Conservation (phyloP, 306 rosid species). For the Sindora glabra region DNA sequence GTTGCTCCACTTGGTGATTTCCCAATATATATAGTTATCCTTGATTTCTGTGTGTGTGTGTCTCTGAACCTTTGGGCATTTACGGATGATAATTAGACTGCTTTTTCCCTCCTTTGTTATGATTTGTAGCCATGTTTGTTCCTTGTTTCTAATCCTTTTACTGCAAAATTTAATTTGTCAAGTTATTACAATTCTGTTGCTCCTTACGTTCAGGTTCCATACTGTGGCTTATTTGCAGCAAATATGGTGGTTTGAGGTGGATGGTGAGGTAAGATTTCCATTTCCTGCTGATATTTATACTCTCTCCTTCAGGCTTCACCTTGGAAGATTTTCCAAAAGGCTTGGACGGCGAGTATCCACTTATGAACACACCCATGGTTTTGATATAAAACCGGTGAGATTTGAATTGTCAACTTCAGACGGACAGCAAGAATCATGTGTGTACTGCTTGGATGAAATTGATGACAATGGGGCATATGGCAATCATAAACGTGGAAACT, state of each 20-base stretch:
- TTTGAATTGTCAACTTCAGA: slow-evolving; percentile 61
- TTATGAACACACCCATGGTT: slow-evolving; percentile 79
- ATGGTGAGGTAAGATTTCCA: slow-evolving; percentile 66
- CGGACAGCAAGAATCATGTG: slow-evolving; percentile 59
- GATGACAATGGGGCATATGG: slow-evolving; percentile 42
- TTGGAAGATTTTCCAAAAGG: slow-evolving; percentile 62
- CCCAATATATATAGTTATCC: too few relatives aligned
- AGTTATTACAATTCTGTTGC: neutral
- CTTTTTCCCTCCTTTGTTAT: too few relatives aligned
- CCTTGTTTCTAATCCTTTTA: too few relatives aligned
- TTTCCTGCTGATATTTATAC: slow-evolving; percentile 81
- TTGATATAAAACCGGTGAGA: slow-evolving; percentile 69
- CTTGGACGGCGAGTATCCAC: slow-evolving; percentile 65
- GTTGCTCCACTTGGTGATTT: too few relatives aligned
- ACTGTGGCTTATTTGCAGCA: slow-evolving; percentile 82
- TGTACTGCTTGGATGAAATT: slow-evolving; percentile 60
- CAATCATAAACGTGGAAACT: slow-evolving; percentile 67
- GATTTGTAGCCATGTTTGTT: too few relatives aligned
- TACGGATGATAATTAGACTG: too few relatives aligned
- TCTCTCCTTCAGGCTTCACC: slow-evolving; percentile 64
- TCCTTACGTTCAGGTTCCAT: slow-evolving; percentile 62
- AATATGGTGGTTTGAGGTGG: slow-evolving; percentile 97
- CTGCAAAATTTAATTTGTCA: too few relatives aligned
- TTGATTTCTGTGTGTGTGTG: too few relatives aligned
- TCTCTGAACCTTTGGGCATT: too few relatives aligned